These are phyloP conservation scores for Fragaria nilgerrensis DNA, from an alignment of 306 rosid genomes.

Conservation along the genomic window DNA sequence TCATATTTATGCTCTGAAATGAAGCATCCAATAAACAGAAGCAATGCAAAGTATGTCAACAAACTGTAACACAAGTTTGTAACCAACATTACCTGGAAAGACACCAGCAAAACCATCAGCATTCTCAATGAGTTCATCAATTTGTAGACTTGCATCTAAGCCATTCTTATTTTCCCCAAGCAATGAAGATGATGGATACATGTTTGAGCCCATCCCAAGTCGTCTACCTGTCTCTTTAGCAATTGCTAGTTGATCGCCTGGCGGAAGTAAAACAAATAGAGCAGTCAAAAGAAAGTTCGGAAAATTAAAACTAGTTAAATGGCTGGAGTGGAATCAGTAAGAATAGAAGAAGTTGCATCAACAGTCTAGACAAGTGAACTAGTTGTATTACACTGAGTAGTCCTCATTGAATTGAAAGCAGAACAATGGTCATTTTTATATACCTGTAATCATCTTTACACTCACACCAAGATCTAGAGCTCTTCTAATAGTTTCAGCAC, in stretches of 20 bases:
- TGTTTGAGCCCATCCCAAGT: slow-evolving; percentile 25
- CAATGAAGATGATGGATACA: slow-evolving; percentile 24
- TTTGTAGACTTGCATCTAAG: slow-evolving; percentile 17
- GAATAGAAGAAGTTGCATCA: not conserved
- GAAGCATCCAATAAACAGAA: slow-evolving; percentile 9
- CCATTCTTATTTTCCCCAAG: slow-evolving; percentile 25
- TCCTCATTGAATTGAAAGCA: not conserved
- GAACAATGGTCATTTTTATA: not conserved
- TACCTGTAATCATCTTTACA: slow-evolving; percentile 29
- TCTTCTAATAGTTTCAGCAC: slow-evolving; percentile 32
- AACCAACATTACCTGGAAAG: slow-evolving; percentile 18
- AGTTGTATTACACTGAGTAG: not conserved
- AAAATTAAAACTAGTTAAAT: not conserved
- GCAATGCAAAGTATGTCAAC: not conserved
- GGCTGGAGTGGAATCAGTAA: not conserved
- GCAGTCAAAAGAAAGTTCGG: slow-evolving; percentile 3
- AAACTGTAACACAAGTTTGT: not conserved
- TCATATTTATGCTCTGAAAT: slow-evolving; percentile 23
- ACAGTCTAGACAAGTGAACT: not conserved
- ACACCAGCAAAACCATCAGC: slow-evolving; percentile 28
- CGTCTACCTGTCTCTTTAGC: slow-evolving; percentile 24
- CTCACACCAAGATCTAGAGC: slow-evolving; percentile 27
- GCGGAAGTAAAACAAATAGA: not conserved
- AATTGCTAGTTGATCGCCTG: slow-evolving; percentile 20
- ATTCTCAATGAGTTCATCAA: slow-evolving; percentile 21